Evolutionary conservation across 805 yeast species (phyloP).

Genomic region (Debaryomyces hansenii): DNA sequence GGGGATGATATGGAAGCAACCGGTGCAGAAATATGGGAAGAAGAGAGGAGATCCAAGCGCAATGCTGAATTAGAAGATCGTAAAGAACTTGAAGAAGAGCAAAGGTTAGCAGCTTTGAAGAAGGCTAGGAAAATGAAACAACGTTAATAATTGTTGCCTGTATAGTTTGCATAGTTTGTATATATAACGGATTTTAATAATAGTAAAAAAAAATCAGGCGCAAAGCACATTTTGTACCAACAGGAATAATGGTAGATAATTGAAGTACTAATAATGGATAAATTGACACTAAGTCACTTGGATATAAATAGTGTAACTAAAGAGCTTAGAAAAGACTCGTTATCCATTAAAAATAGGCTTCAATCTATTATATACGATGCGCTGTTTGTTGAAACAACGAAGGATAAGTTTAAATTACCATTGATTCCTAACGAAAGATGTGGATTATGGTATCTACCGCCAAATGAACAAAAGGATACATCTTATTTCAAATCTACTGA

Average conservation of each 20-base stretch:
- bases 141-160: too few relatives aligned
- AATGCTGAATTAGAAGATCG: constrained; percentile 77
- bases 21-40: constrained; percentile 83
- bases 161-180: background rate
- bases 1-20: constrained; percentile 91
- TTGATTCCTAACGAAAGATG: constrained; percentile 78
- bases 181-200: too few relatives aligned
- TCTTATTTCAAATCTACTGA: constrained; percentile 89
- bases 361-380: constrained; percentile 72
- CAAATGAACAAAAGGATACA: constrained; percentile 39
- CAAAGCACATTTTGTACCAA: too few relatives aligned
- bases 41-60: constrained; percentile 68
- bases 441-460: constrained; percentile 80
- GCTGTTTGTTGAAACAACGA: constrained; percentile 40
- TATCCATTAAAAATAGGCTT: constrained; percentile 58
- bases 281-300: background rate
- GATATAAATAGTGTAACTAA: constrained; percentile 31
- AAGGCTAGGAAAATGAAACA: constrained; percentile 14
- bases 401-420: constrained; percentile 29
- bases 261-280: background rate
- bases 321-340: constrained; percentile 49
- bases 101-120: constrained; percentile 33
- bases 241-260: too few relatives aligned
- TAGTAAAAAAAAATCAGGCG: too few relatives aligned
- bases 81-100: constrained; percentile 64